A percentile compares a stretch with the other conserved stretches of the same genome.
Conservation (phyloP, 352 stramenopile species). For the Globisporangium radiosum region DNA sequence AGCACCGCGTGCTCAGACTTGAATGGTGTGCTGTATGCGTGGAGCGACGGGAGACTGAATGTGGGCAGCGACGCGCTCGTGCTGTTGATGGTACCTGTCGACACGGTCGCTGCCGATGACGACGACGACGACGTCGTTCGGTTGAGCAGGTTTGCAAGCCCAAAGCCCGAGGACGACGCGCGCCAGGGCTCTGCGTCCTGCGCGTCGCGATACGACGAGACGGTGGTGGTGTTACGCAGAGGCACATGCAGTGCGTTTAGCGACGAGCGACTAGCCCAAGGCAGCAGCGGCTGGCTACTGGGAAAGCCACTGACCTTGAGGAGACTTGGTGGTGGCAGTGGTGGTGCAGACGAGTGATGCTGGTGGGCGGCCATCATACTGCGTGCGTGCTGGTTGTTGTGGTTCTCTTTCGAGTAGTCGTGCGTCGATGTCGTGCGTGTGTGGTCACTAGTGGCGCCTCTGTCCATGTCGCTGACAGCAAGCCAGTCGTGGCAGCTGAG, state of each 20-base stretch:
- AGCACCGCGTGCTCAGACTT: slow-evolving; percentile 44
- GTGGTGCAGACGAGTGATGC: neutral
- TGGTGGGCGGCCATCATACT: slow-evolving; percentile 12
- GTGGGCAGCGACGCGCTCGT: slow-evolving; percentile 28
- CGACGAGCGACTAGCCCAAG: slow-evolving; percentile 1
- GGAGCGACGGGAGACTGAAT: slow-evolving; percentile 73
- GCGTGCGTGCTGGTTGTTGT: slow-evolving; percentile 10
- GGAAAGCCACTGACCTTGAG: slow-evolving; percentile 11
- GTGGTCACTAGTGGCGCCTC: slow-evolving; percentile 2
- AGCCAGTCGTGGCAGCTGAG: neutral
- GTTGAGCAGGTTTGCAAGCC: slow-evolving; percentile 79
- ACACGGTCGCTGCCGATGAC: slow-evolving; percentile 3
- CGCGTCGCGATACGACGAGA: slow-evolving; percentile 5
- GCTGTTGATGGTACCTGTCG: slow-evolving; percentile 1
- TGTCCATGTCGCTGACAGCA: slow-evolving; percentile 16
- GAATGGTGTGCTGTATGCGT: slow-evolving; percentile 63
- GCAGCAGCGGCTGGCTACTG: neutral
- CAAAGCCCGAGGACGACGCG: slow-evolving; percentile 51
- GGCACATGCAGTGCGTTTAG: slow-evolving; percentile 16
- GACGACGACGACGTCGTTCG: slow-evolving; percentile 8
- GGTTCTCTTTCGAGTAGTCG: slow-evolving; percentile 23
- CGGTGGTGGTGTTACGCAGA: slow-evolving; percentile 5
- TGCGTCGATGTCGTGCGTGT: neutral
- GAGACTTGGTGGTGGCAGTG: neutral
- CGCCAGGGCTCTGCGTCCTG: slow-evolving; percentile 70